Percentiles rank a stretch among this genome's conserved stretches.
Evolutionary conservation across 2,329 filamentous ascomycete genomes (phyloP).

Genomic region (Diaporthe caulivora): DNA sequence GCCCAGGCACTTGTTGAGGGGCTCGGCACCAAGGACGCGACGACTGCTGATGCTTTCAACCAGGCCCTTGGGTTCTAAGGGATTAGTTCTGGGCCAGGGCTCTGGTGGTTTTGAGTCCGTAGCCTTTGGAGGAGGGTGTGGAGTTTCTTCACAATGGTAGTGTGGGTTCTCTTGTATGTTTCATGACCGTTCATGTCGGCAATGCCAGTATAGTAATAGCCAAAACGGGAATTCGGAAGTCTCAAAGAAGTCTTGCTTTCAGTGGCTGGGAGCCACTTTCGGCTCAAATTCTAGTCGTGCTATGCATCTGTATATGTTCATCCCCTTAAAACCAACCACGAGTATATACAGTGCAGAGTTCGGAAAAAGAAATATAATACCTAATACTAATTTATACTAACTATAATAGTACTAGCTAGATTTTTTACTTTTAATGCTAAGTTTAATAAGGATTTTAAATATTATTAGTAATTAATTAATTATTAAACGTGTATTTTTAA

Average conservation of each 20-base stretch:
- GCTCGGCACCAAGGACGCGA: slow-evolving; percentile 60
- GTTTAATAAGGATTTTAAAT: no score
- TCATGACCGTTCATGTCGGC: slow-evolving; percentile 18
- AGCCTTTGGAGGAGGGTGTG: not conserved
- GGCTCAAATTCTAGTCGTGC: not conserved
- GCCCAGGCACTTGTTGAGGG: slow-evolving; percentile 64
- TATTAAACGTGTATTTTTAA: no score
- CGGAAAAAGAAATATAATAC: no score
- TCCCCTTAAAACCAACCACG: no score
- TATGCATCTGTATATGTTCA: not conserved
- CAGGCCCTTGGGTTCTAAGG: slow-evolving; percentile 52
- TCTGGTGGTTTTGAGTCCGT: not conserved
- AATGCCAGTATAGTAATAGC: slow-evolving; percentile 19
- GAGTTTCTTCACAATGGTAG: not conserved
- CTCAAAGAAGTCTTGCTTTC: not conserved
- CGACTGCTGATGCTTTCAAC: slow-evolving; percentile 63
- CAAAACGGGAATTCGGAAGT: slow-evolving; percentile 9
- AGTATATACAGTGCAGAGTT: no score
- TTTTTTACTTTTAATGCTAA: no score
- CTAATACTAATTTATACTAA: no score
- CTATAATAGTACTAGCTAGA: no score
- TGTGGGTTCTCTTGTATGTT: not conserved
- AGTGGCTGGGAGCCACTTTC: not conserved
- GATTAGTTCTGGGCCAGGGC: not conserved
- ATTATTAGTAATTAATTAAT: no score